Base-by-base conservation (phyloP, 2,329 filamentous ascomycete genomes). In the Alternaria ventricosa region DNA sequence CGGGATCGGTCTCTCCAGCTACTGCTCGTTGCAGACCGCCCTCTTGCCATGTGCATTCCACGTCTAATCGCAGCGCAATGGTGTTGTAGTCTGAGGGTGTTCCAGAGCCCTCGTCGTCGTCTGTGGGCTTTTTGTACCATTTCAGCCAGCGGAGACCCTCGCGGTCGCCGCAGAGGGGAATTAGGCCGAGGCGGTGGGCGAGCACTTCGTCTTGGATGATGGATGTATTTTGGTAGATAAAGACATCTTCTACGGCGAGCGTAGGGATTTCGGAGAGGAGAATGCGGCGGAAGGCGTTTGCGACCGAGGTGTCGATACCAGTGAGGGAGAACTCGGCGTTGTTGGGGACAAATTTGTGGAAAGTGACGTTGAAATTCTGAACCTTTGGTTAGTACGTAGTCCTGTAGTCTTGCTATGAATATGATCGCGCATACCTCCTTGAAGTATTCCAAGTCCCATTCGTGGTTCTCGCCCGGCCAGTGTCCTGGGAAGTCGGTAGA, bases 141-240 rank as follows among this genome's bases (percentile, higher is more conserved):
- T 89, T 90, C 83, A 98, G 86, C 84, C 90, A 94, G 72, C 91
- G 88, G 59, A 99, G 85, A 55, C 92, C 94, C 59, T 92, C 87
- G 68, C 90, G 88, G 65, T 89, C 88, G 70, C 93, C 96, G 69
- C 90, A 91, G 71, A 99, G 90, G 18, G 96, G 96, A 58, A 99
- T 91, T 49, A 99, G 88, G 63, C 96, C 96, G 30, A 99, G 86
- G 47, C 96, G 88, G 79, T 96, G 92, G 15, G 94, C 91, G 55
- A 99, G 89, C 5, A 99, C 95, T 84, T 99, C 96, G 78, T 99
- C 96, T 80, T 98, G 95, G 75, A 99, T 96, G 36, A 99, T 94
- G 6, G 93, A 97, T 55, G 95, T 98, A 85, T 99, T 99, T 85
- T 97, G 96, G 79, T 93, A 88, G 68, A 98, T 90, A 83, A 92